These are phyloP conservation scores for Leishmania amazonensis DNA, from an alignment of 208 protist genomes.

Conservation along the genomic window DNA sequence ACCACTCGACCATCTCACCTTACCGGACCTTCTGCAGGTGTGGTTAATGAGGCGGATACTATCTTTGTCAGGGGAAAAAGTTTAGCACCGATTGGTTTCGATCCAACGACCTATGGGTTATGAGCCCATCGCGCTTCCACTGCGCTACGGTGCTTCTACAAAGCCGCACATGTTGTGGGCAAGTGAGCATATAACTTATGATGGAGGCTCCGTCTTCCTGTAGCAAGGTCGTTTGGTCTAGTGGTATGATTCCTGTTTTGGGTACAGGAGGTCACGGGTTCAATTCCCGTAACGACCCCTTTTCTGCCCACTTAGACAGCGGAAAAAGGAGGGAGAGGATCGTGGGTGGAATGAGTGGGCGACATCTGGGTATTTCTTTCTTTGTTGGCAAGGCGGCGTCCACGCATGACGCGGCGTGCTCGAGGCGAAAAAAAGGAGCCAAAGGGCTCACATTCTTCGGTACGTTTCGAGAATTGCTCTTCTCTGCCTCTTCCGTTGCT, in stretches of 20 bases:
- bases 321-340: background rate
- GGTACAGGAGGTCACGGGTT: slow-evolving; percentile 94
- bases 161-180: rapidly evolving
- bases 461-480: background rate
- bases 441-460: background rate
- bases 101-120: slow-evolving; percentile 96
- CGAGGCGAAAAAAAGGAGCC: background rate
- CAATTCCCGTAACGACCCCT: slow-evolving; percentile 90
- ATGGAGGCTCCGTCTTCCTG: background rate
- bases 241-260: slow-evolving; percentile 95
- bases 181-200: background rate
- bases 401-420: background rate
- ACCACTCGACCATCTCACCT: slow-evolving; percentile 61
- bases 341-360: background rate
- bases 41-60: rapidly evolving
- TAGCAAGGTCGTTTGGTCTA: slow-evolving; percentile 86
- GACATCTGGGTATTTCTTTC: background rate
- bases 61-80: slow-evolving; percentile 35
- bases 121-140: slow-evolving; percentile 95
- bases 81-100: slow-evolving; percentile 94
- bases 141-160: slow-evolving; percentile 88
- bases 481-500: background rate
- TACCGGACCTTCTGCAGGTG: background rate
- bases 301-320: slow-evolving; percentile 28
- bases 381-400: background rate